phyloP scores from a whole-genome alignment of 2,329 filamentous ascomycete genomes.

The Botrytis byssoidea region DNA sequence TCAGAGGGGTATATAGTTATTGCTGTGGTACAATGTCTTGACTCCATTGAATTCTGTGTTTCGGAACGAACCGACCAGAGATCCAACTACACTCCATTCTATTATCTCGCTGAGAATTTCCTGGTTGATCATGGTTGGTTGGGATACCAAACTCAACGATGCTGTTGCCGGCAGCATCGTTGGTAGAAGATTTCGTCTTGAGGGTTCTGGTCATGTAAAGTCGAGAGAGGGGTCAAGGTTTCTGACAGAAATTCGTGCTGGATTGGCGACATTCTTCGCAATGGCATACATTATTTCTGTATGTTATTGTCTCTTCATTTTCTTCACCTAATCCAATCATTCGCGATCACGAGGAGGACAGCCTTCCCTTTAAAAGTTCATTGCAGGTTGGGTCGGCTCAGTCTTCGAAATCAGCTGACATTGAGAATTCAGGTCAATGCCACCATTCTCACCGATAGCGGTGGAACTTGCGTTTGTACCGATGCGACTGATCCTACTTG shows the following conservation, averaged over 20 bases:
- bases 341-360: slow-evolving; percentile 38
- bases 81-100: neutral
- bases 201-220: slow-evolving; percentile 70
- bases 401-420: slow-evolving; percentile 55
- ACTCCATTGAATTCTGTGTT: neutral
- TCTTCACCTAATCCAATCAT: slow-evolving; percentile 59
- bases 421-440: slow-evolving; percentile 40
- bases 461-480: slow-evolving; percentile 69
- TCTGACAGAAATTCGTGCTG: slow-evolving; percentile 80
- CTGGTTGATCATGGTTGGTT: slow-evolving; percentile 13
- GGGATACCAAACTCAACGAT: slow-evolving; percentile 32
- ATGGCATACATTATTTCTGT: slow-evolving; percentile 76
- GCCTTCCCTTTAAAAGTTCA: neutral
- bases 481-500: slow-evolving; percentile 36
- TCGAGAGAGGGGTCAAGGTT: slow-evolving; percentile 64
- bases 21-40: neutral
- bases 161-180: slow-evolving; percentile 62
- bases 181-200: slow-evolving; percentile 74
- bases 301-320: slow-evolving; percentile 46
- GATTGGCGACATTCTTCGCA: slow-evolving; percentile 69
- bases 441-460: slow-evolving; percentile 46
- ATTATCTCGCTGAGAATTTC: neutral
- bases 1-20: slow-evolving; percentile 6
- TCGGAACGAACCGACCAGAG: slow-evolving; percentile 1
- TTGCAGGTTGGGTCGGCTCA: slow-evolving; percentile 50